These are phyloP conservation scores for Colletotrichum costaricense DNA, from an alignment of 2,329 filamentous ascomycete species.

Conservation along the genomic window DNA sequence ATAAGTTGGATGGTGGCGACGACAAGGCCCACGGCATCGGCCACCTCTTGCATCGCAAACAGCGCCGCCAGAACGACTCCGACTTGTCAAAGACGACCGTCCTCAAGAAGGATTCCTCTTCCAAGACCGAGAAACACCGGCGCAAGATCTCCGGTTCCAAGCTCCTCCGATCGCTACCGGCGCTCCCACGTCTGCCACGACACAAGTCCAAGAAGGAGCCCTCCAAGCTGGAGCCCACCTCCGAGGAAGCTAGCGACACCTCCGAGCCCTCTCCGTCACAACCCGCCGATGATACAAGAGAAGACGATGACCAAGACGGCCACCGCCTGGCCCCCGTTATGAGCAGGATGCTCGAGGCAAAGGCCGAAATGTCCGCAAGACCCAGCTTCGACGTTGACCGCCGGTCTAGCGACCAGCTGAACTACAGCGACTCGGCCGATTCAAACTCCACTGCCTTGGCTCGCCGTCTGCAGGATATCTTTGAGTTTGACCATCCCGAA, in stretches of 20 bases:
- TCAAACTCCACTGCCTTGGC: constrained; percentile 70
- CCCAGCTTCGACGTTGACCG: constrained; percentile 68
- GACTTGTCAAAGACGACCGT: constrained; percentile 44
- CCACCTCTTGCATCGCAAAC: constrained; percentile 38
- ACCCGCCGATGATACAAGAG: constrained; percentile 29
- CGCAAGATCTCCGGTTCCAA: constrained; percentile 68
- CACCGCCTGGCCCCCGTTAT: constrained; percentile 75
- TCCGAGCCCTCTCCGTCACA: constrained; percentile 37
- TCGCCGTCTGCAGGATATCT: constrained; percentile 82
- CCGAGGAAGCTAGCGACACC: constrained; percentile 45
- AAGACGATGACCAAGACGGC: constrained; percentile 42
- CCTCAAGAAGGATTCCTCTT: constrained; percentile 45
- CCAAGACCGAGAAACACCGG: constrained; percentile 58
- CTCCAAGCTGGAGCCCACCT: constrained; percentile 51
- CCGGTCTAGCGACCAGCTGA: constrained; percentile 52
- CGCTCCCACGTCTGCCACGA: constrained; percentile 60
- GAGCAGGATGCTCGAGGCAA: constrained; percentile 81
- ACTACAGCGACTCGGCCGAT: constrained; percentile 45
- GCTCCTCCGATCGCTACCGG: constrained; percentile 73
- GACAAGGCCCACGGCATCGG: background rate
- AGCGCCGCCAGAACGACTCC: constrained; percentile 54
- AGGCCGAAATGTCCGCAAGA: constrained; percentile 70
- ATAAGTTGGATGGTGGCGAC: background rate
- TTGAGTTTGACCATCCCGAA: constrained; percentile 83
- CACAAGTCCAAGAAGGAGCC: constrained; percentile 56